phyloP scores from a whole-genome alignment of 2,329 filamentous ascomycete species.

The Penicillium vulpinum region DNA sequence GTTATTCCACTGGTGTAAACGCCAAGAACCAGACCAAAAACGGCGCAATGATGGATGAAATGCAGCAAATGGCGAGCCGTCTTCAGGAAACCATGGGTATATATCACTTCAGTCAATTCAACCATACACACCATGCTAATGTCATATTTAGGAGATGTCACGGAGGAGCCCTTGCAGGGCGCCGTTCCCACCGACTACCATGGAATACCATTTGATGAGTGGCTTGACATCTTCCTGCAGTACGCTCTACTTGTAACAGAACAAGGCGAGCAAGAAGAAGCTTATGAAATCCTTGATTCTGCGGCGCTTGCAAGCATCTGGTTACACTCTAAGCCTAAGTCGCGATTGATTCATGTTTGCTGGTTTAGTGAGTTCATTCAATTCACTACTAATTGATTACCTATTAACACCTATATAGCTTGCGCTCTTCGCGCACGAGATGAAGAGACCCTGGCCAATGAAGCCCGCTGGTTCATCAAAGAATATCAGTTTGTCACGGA shows the following conservation, averaged over 20 bases:
- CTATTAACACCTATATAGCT: slow-evolving; percentile 48
- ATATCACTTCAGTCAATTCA: slow-evolving; percentile 1
- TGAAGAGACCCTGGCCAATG: slow-evolving; percentile 69
- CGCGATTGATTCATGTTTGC: slow-evolving; percentile 72
- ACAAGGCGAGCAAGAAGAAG: slow-evolving; percentile 65
- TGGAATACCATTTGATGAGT: slow-evolving; percentile 76
- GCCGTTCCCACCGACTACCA: slow-evolving; percentile 62
- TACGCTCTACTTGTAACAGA: slow-evolving; percentile 77
- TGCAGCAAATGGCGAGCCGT: slow-evolving; percentile 47
- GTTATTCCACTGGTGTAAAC: slow-evolving; percentile 47
- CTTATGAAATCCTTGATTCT: slow-evolving; percentile 77
- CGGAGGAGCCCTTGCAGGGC: slow-evolving; percentile 30
- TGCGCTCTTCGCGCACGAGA: slow-evolving; percentile 83
- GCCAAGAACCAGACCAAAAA: slow-evolving; percentile 39
- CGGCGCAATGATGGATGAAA: slow-evolving; percentile 42
- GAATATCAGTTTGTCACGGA: slow-evolving; percentile 78
- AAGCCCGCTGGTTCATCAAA: slow-evolving; percentile 81
- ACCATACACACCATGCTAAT: slow-evolving; percentile 14
- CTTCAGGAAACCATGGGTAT: slow-evolving; percentile 47
- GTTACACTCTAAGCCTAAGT: slow-evolving; percentile 65
- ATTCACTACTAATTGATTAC: not conserved
- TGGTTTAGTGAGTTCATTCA: slow-evolving; percentile 63
- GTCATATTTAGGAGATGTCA: slow-evolving; percentile 17
- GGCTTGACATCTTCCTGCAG: slow-evolving; percentile 88
- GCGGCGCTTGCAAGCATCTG: slow-evolving; percentile 82